Conservation (phyloP, 2,329 filamentous ascomycete genomes). For the Colletotrichum sp. region DNA sequence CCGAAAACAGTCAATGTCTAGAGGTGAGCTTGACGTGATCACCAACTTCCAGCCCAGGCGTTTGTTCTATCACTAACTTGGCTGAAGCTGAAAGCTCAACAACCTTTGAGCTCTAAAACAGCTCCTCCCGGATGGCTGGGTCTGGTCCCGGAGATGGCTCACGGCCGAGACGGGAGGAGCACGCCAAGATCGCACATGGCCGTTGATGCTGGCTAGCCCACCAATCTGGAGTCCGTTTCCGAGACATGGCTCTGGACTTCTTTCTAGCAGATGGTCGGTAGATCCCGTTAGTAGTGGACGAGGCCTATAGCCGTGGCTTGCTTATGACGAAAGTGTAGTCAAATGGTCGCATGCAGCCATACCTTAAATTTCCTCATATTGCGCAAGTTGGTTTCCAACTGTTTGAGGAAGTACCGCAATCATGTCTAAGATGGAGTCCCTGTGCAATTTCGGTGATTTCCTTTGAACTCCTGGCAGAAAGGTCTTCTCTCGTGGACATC, state of each 20-base stretch:
- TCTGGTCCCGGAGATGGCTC: neutral
- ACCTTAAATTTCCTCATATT: neutral
- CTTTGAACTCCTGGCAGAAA: neutral
- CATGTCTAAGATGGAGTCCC: neutral
- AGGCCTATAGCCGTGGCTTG: neutral
- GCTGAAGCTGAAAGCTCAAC: neutral
- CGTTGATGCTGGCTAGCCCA: neutral
- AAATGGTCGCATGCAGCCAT: constrained; percentile 3
- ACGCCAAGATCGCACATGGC: neutral
- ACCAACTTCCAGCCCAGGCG: neutral
- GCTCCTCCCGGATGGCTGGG: neutral
- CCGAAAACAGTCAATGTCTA: neutral
- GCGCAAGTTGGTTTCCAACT: neutral
- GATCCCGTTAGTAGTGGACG: neutral
- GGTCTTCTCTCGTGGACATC: neutral
- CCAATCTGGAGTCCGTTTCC: neutral
- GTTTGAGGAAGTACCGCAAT: neutral
- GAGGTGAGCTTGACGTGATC: neutral
- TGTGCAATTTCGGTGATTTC: neutral
- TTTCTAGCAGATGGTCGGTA: neutral
- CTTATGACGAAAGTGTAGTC: neutral
- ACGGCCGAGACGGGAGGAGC: neutral
- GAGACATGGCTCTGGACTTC: neutral
- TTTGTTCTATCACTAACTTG: neutral
- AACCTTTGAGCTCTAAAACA: neutral